Evolutionary conservation across 495 filamentous ascomycete genomes (phyloP), one percentile per base, ranked within the genome.

Genomic region (Neurospora cerealis): DNA sequence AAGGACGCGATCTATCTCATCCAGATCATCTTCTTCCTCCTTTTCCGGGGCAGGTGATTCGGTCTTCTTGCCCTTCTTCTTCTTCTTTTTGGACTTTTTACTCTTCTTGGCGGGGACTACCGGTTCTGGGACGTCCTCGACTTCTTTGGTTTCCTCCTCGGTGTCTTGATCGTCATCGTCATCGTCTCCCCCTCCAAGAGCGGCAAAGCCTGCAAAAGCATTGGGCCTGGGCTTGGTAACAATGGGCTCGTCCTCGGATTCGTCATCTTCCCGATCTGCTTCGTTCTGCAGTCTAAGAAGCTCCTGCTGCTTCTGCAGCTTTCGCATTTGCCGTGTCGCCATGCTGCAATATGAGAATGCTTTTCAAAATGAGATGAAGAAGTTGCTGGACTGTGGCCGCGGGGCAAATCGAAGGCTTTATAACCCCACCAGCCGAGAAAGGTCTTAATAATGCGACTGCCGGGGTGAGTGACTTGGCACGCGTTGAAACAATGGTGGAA

Each of bases 1-100:
- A 48, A 98, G 82, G 2, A 92, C 94, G 70, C 83, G 83, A 79
- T 98, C 95, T 72, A 98, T 96, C 74, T 98, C 95, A 77, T 97
- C 93, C 13, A 87, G 80, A 7, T 77, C 85, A 66, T 84, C 80
- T 11, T 79, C 78, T 21, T 75, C 54, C 34, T 77, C 71, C 21
- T 77, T 13, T n/a, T 77, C 73, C 7, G 73, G n/a, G 6, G 73
- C 75, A 21, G 75, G 5, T 0, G 62, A 66, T 17, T 77, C 75
- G 24, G 80, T 36, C 73, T 85, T 83, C 77, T 80, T 85, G 40
- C 71, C 81, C 80, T 82, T 87, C 84, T 84, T 91, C 80, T 81
- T 88, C 80, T 86, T 92, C 86, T 84, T 93, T 83, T 85, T 91
- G 37, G 74, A 77, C 83, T 83, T 91, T 81, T 84, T 91, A 74